Conservation (phyloP, 2,329 filamentous ascomycete genomes). For the Chalaropsis ovoidea region DNA sequence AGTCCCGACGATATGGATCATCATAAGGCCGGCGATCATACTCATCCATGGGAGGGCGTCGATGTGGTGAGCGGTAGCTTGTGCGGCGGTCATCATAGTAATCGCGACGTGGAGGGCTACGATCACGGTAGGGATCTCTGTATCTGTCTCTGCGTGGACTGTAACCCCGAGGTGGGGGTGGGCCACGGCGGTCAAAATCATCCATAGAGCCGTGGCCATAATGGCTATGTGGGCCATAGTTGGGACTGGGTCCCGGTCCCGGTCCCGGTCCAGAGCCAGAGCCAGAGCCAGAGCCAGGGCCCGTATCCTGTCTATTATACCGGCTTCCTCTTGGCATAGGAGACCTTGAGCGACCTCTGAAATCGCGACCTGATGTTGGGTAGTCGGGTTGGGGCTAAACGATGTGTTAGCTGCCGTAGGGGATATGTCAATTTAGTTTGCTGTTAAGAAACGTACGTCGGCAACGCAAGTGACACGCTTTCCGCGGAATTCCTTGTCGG, state of each 20-base stretch:
- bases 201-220: conserved; percentile 37
- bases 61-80: conserved; percentile 67
- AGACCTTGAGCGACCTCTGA: conserved; percentile 65
- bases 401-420: conserved; percentile 8
- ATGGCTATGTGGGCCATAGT: conserved; percentile 13
- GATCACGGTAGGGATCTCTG: conserved; percentile 73
- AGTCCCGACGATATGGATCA: conserved; percentile 64
- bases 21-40: conserved; percentile 62
- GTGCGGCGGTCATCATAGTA: conserved; percentile 73
- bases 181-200: conserved; percentile 71
- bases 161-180: conserved; percentile 56
- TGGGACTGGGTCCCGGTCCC: conserved; percentile 8
- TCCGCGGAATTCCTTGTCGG: conserved; percentile 87
- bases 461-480: conserved; percentile 73
- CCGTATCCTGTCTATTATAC: conserved; percentile 1
- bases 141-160: conserved; percentile 61
- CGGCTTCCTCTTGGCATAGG: conserved; percentile 48
- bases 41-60: conserved; percentile 68
- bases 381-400: conserved; percentile 65
- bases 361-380: conserved; percentile 41
- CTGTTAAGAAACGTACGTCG: conserved; percentile 54
- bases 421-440: not conserved
- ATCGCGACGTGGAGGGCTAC: conserved; percentile 76
- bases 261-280: too few species aligned
- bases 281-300: conserved; percentile 9